phyloP scores from a whole-genome alignment of 2,329 filamentous ascomycete genomes.

The Lachnellula subtilissima region DNA sequence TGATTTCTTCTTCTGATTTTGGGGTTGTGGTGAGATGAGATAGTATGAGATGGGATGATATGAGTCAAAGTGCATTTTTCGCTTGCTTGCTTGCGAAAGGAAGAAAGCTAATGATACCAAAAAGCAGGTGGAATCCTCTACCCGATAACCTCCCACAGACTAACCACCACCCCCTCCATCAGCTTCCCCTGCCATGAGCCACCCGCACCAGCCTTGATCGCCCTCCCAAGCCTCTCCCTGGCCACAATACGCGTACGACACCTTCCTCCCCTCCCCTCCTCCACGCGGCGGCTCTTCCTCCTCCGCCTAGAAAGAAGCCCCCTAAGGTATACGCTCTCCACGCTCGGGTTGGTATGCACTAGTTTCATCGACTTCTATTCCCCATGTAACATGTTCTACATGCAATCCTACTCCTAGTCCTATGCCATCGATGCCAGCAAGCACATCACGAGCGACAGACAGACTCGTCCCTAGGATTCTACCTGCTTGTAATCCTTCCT shows the following conservation, averaged over 20 bases:
- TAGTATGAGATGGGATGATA: no score
- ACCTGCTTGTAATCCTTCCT: slow-evolving; percentile 19
- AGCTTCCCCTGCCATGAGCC: slow-evolving; percentile 46
- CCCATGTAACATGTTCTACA: slow-evolving; percentile 16
- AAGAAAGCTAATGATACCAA: not conserved
- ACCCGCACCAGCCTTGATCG: slow-evolving; percentile 52
- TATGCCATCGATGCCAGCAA: slow-evolving; percentile 8
- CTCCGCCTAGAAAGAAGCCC: not conserved
- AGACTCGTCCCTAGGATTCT: slow-evolving; percentile 13
- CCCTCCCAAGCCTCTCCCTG: slow-evolving; percentile 33
- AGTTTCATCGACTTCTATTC: slow-evolving; percentile 29
- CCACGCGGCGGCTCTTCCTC: not conserved
- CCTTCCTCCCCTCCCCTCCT: not conserved
- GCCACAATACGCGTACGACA: slow-evolving; percentile 40
- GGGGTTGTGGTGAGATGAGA: no score
- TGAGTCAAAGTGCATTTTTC: not conserved
- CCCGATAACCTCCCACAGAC: slow-evolving; percentile 40
- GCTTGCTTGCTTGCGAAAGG: not conserved
- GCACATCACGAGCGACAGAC: slow-evolving; percentile 7
- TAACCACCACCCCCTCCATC: slow-evolving; percentile 22
- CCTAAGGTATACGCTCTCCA: slow-evolving; percentile 20
- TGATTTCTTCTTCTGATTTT: no score
- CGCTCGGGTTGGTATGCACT: slow-evolving; percentile 43
- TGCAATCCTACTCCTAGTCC: not conserved
- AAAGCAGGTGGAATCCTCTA: slow-evolving; percentile 44